Percentiles rank a stretch among this genome's conserved stretches.
Evolutionary conservation across 1,284 basidiomycete species (phyloP).

Genomic region (Fistulinella cinereoalba): DNA sequence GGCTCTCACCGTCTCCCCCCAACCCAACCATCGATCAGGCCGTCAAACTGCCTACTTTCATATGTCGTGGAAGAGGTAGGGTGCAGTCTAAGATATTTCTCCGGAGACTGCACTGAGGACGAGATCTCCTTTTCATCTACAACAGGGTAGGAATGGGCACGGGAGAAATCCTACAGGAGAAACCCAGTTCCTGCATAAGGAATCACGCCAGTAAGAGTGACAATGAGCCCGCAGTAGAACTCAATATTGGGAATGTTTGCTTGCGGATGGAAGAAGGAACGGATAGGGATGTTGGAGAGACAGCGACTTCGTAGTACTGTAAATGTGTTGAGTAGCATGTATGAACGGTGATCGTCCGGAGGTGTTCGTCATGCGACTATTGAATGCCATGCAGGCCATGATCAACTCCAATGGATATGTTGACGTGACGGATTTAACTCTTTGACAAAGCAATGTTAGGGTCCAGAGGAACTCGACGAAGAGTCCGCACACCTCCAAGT

Average conservation of each 20-base stretch:
- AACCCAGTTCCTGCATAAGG: constrained; percentile 98
- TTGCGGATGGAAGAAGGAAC: constrained; percentile 18
- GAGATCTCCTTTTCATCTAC: constrained; percentile 53
- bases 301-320: constrained; percentile 59
- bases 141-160: constrained; percentile 57
- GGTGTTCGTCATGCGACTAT: constrained; percentile 52
- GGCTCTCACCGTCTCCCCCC: constrained; percentile 70
- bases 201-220: constrained; percentile 89
- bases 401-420: constrained; percentile 97
- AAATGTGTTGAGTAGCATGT: constrained; percentile 59
- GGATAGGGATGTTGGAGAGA: constrained; percentile 26
- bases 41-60: constrained; percentile 94
- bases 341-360: constrained; percentile 56
- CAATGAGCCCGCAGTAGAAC: constrained; percentile 95
- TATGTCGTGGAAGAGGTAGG: constrained; percentile 90
- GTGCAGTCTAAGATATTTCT: constrained; percentile 83
- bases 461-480: neutral
- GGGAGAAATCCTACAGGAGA: constrained; percentile 86
- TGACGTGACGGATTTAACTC: constrained; percentile 81
- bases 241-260: constrained; percentile 66
- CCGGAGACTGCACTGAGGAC: constrained; percentile 90
- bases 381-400: constrained; percentile 92
- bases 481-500: constrained; percentile 70
- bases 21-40: constrained; percentile 76
- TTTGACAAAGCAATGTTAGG: constrained; percentile 38